Conservation (phyloP, 768 basidiomycete genomes). For the Russula earlei region DNA sequence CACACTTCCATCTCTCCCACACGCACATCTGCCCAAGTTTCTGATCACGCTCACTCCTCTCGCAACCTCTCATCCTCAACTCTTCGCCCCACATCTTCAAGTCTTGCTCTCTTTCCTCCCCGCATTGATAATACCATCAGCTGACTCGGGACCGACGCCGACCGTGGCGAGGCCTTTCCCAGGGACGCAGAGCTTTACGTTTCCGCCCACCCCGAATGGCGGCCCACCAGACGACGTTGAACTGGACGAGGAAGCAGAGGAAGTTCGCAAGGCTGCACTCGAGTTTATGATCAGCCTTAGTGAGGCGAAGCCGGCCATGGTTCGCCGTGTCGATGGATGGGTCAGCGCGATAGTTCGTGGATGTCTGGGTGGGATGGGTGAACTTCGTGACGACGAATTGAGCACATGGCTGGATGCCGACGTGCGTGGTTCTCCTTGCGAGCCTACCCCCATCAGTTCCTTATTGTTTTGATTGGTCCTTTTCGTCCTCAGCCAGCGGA, state of each 20-base stretch:
- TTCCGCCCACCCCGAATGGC: conserved; percentile 31
- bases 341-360: conserved; percentile 58
- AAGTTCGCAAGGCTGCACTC: conserved; percentile 61
- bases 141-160: conserved; percentile 44
- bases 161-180: conserved; percentile 41
- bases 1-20: conserved; percentile 53
- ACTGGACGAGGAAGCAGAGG: conserved; percentile 57
- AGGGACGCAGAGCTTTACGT: conserved; percentile 26
- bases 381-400: conserved; percentile 54
- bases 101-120: conserved; percentile 64
- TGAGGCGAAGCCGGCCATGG: conserved; percentile 65
- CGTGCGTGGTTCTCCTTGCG: conserved; percentile 39
- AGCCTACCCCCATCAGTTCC: not conserved
- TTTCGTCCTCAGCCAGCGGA: conserved; percentile 43
- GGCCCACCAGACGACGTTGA: conserved; percentile 31
- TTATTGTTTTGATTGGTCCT: not conserved
- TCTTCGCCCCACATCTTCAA: conserved; percentile 68
- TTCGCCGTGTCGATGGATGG: conserved; percentile 61
- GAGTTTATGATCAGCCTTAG: conserved; percentile 80
- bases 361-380: conserved; percentile 76
- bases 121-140: conserved; percentile 56
- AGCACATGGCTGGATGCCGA: conserved; percentile 65
- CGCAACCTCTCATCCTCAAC: conserved; percentile 50
- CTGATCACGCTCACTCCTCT: conserved; percentile 63
- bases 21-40: conserved; percentile 50